These are phyloP conservation scores for Diaporthe amygdali DNA, from an alignment of 2,329 filamentous ascomycete genomes.

Conservation along the genomic window DNA sequence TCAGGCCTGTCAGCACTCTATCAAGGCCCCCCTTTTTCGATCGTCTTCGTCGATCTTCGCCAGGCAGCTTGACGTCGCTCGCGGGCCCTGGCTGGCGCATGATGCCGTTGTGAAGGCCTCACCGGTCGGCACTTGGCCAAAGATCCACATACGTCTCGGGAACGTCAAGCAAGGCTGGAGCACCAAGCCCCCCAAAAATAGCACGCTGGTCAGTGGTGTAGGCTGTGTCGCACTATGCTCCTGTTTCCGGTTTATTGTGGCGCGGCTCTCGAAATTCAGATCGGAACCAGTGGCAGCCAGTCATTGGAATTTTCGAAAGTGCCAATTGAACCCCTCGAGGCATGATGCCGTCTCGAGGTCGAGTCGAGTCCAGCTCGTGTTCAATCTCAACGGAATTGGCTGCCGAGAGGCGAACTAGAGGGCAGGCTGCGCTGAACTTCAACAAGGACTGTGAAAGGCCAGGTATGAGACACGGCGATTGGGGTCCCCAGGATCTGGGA, in stretches of 20 bases:
- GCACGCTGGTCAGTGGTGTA: neutral
- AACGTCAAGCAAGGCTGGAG: neutral
- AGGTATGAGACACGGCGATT: neutral
- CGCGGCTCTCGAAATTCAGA: constrained; percentile 1
- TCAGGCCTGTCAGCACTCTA: constrained; percentile 18
- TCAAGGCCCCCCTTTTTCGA: neutral
- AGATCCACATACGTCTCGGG: neutral
- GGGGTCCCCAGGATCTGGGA: constrained; percentile 1
- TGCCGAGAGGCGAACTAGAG: neutral
- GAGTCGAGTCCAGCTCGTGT: neutral
- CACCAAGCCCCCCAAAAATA: constrained; percentile 7
- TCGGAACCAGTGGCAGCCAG: constrained; percentile 15
- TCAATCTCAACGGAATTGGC: neutral
- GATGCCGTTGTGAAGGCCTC: neutral
- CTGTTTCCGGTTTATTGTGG: constrained; percentile 25
- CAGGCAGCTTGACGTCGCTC: constrained; percentile 1
- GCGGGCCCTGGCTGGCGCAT: neutral
- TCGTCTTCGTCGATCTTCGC: neutral
- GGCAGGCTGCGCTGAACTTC: neutral
- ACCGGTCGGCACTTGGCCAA: constrained; percentile 11
- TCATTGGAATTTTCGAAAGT: neutral
- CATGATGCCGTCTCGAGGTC: constrained; percentile 14
- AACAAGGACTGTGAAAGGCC: neutral
- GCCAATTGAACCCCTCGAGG: neutral
- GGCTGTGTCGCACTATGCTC: constrained; percentile 5